Conservation (phyloP, 441 rosid species). For the Flueggea neowawraea region DNA sequence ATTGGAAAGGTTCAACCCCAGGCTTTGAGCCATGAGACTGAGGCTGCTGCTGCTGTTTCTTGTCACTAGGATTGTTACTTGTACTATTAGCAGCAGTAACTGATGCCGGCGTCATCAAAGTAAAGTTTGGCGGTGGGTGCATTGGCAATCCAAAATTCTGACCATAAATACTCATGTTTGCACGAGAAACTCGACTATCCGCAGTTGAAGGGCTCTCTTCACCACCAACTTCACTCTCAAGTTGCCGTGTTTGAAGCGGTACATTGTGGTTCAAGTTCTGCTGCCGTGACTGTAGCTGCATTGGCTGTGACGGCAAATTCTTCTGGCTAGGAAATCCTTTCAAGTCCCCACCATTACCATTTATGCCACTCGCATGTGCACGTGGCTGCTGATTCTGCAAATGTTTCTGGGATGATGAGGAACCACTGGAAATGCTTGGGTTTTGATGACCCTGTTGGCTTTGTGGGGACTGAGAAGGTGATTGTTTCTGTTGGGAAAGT, state of each 20-base stretch:
- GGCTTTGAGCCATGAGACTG: slow-evolving; percentile 53
- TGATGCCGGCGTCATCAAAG: slow-evolving; percentile 56
- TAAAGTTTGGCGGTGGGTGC: slow-evolving; percentile 63
- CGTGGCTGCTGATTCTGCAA: slow-evolving; percentile 76
- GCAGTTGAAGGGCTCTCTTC: slow-evolving; percentile 89
- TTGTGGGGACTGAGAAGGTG: slow-evolving; percentile 44
- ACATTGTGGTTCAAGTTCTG: slow-evolving; percentile 62
- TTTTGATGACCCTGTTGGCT: slow-evolving; percentile 68
- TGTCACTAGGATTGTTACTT: slow-evolving; percentile 47
- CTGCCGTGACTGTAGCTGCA: slow-evolving; percentile 63
- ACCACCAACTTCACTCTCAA: slow-evolving; percentile 55
- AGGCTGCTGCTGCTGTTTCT: slow-evolving; percentile 46
- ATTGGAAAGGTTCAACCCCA: slow-evolving; percentile 50
- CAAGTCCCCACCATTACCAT: slow-evolving; percentile 45
- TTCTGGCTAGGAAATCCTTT: slow-evolving; percentile 67
- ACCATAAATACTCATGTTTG: slow-evolving; percentile 49
- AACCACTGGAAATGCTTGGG: slow-evolving; percentile 63
- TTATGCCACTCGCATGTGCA: slow-evolving; percentile 33
- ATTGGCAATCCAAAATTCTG: slow-evolving; percentile 69
- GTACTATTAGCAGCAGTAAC: slow-evolving; percentile 40
- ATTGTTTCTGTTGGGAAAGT: slow-evolving; percentile 58
- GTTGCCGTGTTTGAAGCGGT: slow-evolving; percentile 55
- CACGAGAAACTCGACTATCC: slow-evolving; percentile 64
- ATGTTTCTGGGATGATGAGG: slow-evolving; percentile 80
- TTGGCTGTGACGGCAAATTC: slow-evolving; percentile 51